A percentile compares a stretch with the other conserved stretches of the same genome.
Conservation (phyloP, 768 basidiomycete species). For the Asterophora parasitica region DNA sequence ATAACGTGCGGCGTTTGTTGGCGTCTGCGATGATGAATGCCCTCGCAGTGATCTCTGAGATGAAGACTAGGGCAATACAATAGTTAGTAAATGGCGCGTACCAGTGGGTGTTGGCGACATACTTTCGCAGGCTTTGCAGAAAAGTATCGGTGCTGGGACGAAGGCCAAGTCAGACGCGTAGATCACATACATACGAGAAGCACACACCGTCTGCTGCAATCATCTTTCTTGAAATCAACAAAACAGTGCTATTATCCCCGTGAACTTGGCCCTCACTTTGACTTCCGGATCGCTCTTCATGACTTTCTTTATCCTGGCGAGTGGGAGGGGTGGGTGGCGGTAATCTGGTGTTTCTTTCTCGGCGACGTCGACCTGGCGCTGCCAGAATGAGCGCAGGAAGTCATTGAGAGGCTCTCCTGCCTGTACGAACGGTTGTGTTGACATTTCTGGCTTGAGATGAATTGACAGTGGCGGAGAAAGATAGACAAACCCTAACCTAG, state of each 20-base stretch:
- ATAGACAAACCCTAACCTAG: slow-evolving; percentile 13
- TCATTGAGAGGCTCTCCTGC: slow-evolving; percentile 83
- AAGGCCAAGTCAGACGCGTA: slow-evolving; percentile 13
- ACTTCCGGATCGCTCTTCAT: slow-evolving; percentile 99
- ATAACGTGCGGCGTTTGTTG: slow-evolving; percentile 93
- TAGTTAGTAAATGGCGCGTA: background rate
- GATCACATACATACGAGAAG: slow-evolving; percentile 11
- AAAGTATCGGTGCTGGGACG: slow-evolving; percentile 77
- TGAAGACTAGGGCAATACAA: slow-evolving; percentile 65
- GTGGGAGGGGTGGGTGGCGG: slow-evolving; percentile 80
- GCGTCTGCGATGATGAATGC: slow-evolving; percentile 95
- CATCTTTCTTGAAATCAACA: slow-evolving; percentile 55
- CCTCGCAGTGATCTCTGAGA: slow-evolving; percentile 92
- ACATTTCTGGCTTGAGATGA: slow-evolving; percentile 15
- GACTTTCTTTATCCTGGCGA: slow-evolving; percentile 97
- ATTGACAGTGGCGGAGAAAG: background rate
- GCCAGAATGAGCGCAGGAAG: slow-evolving; percentile 88
- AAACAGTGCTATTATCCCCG: slow-evolving; percentile 8
- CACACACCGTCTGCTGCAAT: slow-evolving; percentile 88
- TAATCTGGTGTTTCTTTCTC: slow-evolving; percentile 89
- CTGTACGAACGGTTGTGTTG: slow-evolving; percentile 60
- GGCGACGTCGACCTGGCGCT: slow-evolving; percentile 78
- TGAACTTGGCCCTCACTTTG: slow-evolving; percentile 55
- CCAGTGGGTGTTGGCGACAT: slow-evolving; percentile 27
- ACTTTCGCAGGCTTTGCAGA: slow-evolving; percentile 99